Evolutionary conservation across 2,329 filamentous ascomycete genomes (phyloP).

Genomic region (Aulographum hederae): DNA sequence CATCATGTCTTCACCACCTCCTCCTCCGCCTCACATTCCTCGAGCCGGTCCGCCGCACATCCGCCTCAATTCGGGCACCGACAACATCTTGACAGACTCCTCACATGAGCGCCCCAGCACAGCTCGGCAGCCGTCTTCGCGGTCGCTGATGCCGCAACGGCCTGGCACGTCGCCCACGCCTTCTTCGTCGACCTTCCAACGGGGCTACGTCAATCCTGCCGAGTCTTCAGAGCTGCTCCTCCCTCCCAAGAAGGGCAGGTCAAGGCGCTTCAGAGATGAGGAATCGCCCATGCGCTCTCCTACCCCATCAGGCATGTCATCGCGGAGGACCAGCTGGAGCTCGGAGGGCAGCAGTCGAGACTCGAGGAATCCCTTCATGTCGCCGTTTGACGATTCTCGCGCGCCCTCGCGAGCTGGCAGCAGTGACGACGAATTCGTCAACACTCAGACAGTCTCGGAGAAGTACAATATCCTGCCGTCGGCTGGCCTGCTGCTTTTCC

Average conservation of each 20-base stretch:
- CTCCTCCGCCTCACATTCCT: too few species aligned
- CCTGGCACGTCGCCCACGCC: slow-evolving; percentile 17
- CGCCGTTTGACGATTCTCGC: slow-evolving; percentile 41
- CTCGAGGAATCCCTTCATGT: slow-evolving; percentile 30
- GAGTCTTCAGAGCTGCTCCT: slow-evolving; percentile 32
- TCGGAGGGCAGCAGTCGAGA: slow-evolving; percentile 36
- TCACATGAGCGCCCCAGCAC: slow-evolving; percentile 14
- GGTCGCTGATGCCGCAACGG: slow-evolving; percentile 24
- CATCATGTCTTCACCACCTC: too few species aligned
- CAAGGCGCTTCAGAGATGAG: slow-evolving; percentile 33
- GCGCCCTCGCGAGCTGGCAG: slow-evolving; percentile 41
- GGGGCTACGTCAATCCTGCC: slow-evolving; percentile 12
- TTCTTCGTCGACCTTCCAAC: slow-evolving; percentile 16
- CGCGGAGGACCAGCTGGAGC: slow-evolving; percentile 46
- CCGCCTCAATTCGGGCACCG: slow-evolving; percentile 42
- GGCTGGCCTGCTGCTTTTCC: slow-evolving; percentile 46
- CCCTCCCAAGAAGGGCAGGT: slow-evolving; percentile 29
- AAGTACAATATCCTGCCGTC: slow-evolving; percentile 57
- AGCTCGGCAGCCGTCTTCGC: slow-evolving; percentile 21
- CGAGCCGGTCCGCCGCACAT: slow-evolving; percentile 35
- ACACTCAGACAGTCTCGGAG: slow-evolving; percentile 54
- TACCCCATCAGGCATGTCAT: slow-evolving; percentile 32
- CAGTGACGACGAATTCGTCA: slow-evolving; percentile 46
- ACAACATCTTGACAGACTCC: slow-evolving; percentile 27
- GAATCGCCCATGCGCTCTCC: slow-evolving; percentile 32